Evolutionary conservation across 371 early-diverging fungal species (phyloP).

Genomic region (Haplosporangium sp.): DNA sequence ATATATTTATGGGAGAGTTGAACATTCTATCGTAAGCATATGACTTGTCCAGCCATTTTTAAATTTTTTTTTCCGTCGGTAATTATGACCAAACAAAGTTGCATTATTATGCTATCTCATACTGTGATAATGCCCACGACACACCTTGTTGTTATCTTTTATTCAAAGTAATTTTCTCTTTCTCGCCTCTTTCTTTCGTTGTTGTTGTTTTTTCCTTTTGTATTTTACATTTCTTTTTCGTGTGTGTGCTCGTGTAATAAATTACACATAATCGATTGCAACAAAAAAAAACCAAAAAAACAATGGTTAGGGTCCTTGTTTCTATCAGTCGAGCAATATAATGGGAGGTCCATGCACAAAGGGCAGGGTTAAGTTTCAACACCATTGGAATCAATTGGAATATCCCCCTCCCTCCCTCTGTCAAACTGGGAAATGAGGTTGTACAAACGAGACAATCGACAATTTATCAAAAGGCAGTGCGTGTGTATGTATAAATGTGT

Average conservation of each 20-base stretch:
- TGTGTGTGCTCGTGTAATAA: not conserved
- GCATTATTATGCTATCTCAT: not conserved
- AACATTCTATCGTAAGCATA: not conserved
- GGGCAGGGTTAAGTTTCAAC: not conserved
- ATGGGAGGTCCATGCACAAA: conserved; percentile 22
- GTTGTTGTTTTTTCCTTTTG: not conserved
- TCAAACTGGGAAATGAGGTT: conserved; percentile 1
- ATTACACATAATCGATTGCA: not conserved
- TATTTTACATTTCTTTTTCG: not conserved
- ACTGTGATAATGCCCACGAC: not conserved
- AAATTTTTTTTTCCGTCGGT: too few relatives aligned
- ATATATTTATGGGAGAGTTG: not conserved
- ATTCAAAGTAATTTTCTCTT: not conserved
- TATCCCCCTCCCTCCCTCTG: too few relatives aligned
- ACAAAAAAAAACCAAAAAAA: too few relatives aligned
- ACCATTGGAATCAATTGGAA: not conserved
- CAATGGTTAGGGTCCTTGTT: not conserved
- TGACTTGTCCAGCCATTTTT: not conserved
- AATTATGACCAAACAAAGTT: not conserved
- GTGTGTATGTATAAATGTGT: not conserved
- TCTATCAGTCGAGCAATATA: not conserved
- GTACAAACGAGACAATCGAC: not conserved
- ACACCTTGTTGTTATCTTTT: too few relatives aligned
- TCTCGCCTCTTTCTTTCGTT: not conserved
- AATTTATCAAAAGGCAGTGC: not conserved